Evolutionary conservation across 139 green algal species (phyloP), one percentile per base, ranked within the genome.

Genomic region (Chlorella sp.): DNA sequence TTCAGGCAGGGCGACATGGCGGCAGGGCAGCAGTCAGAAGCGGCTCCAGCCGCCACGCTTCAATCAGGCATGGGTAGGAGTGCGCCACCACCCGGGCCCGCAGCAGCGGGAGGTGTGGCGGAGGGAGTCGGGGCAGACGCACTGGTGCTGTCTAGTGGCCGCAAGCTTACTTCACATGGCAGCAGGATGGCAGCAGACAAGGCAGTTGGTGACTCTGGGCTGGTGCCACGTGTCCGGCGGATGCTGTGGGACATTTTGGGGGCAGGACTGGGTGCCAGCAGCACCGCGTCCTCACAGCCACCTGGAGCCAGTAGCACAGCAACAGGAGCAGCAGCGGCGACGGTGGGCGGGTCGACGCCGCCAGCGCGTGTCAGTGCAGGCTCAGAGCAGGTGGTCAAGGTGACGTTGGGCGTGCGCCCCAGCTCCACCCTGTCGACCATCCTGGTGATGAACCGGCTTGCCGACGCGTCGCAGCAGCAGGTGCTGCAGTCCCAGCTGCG

Each of bases 371-470:
- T 55, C 42, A 55, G 42, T 55, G 10, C 17, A 17, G 10, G 42
- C 42, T 55, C 42, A 10, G 17, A 24, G 10, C 10, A 24, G 22
- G 6, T n/a, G 2, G 61, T 67, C 6, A 26, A 67, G n/a, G 61
- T 67, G 23, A 22, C 61, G 22, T 2, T 35, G 26, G 61, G 22
- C n/a, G 34, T 67, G n/a, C 61, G 61, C 23, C 61, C 61, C n/a
- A 35, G 23, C n/a, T 20, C n/a, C 61, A 34, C 61, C 3, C 3
- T 67, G 27, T 27, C 33, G 61, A 34, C 61, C 6, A 30, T 35
- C 3, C 61, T 67, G 20, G 27, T 67, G n/a, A 67, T 67, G 61
- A 67, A 30, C 61, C n/a, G 34, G n/a, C 61, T 67, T 4, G 61
- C n/a, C 26, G 61, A 67, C 29, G 61, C 2, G 27, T 27, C n/a